These are phyloP conservation scores for Alternaria arborescens DNA, from an alignment of 2,329 filamentous ascomycete species.

Conservation along the genomic window DNA sequence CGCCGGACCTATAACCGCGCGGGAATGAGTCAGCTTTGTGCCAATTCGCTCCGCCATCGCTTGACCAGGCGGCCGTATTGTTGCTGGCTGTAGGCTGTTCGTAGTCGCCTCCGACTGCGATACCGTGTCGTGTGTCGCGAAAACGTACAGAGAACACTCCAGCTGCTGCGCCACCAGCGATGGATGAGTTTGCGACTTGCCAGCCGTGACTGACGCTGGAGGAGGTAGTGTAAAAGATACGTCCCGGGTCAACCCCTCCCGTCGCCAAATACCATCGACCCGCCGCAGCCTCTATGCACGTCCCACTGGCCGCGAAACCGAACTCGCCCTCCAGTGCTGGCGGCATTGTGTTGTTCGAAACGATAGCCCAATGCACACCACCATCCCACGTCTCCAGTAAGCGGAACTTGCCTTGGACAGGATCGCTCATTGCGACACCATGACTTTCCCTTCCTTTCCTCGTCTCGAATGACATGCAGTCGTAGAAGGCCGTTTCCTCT, in stretches of 20 bases:
- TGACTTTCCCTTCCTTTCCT: constrained; percentile 12
- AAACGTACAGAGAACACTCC: constrained; percentile 43
- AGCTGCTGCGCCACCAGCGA: constrained; percentile 36
- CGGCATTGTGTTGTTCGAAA: constrained; percentile 25
- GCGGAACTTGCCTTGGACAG: constrained; percentile 40
- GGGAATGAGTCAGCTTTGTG: constrained; percentile 30
- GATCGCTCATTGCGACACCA: constrained; percentile 41
- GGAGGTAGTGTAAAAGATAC: constrained; percentile 28
- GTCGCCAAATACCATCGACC: constrained; percentile 41
- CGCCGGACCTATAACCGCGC: constrained; percentile 38
- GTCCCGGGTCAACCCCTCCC: constrained; percentile 37
- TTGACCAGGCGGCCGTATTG: constrained; percentile 36
- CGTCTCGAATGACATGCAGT: constrained; percentile 42
- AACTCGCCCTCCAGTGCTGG: constrained; percentile 33
- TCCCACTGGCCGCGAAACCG: constrained; percentile 39
- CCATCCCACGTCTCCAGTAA: constrained; percentile 39
- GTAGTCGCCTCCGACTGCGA: constrained; percentile 41
- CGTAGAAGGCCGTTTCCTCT: constrained; percentile 38
- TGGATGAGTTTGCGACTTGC: constrained; percentile 31
- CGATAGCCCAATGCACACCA: constrained; percentile 31
- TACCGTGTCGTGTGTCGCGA: constrained; percentile 31
- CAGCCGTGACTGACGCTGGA: constrained; percentile 23
- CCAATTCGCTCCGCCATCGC: constrained; percentile 36
- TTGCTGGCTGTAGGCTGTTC: constrained; percentile 31
- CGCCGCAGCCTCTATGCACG: constrained; percentile 38